These are phyloP conservation scores for Penicillium macrosclerotiorum DNA, from an alignment of 495 filamentous ascomycete species.

Conservation along the genomic window DNA sequence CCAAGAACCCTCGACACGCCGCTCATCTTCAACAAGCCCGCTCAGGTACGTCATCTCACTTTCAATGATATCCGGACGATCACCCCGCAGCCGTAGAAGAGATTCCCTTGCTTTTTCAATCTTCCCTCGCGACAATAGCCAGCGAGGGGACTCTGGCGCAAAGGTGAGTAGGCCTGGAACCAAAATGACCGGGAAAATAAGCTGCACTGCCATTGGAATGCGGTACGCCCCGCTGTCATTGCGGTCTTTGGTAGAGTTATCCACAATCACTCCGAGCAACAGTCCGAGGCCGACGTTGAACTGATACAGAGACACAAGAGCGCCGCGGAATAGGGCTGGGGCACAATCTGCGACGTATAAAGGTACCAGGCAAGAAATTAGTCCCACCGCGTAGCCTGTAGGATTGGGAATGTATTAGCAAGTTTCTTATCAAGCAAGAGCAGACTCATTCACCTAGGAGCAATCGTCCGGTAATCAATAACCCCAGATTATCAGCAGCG, in stretches of 20 bases:
- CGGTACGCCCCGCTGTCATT: conserved; percentile 60
- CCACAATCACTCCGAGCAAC: conserved; percentile 67
- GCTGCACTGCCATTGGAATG: conserved; percentile 77
- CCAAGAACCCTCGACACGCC: too few relatives aligned
- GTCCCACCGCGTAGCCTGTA: background rate
- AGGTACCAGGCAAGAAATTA: background rate
- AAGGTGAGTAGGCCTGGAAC: conserved; percentile 66
- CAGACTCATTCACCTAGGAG: too few relatives aligned
- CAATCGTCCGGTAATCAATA: too few relatives aligned
- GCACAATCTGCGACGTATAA: background rate
- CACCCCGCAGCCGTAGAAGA: conserved; percentile 65
- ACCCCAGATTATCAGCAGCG: too few relatives aligned
- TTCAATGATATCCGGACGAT: conserved; percentile 57
- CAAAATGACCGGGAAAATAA: conserved; percentile 72
- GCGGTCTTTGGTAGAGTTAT: conserved; percentile 65
- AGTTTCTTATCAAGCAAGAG: too few relatives aligned
- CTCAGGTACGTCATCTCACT: conserved; percentile 76
- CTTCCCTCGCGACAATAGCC: conserved; percentile 66
- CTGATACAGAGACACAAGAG: conserved; percentile 75
- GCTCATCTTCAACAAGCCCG: too few relatives aligned
- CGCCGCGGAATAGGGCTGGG: conserved; percentile 10
- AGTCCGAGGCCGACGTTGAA: conserved; percentile 77
- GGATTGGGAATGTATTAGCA: too few relatives aligned
- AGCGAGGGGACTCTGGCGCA: conserved; percentile 83
- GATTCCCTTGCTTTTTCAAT: conserved; percentile 60